Evolutionary conservation across 345 rosid genomes (phyloP), one percentile per base, ranked within the genome.

Genomic region (Diplotaxis tenuifolia): DNA sequence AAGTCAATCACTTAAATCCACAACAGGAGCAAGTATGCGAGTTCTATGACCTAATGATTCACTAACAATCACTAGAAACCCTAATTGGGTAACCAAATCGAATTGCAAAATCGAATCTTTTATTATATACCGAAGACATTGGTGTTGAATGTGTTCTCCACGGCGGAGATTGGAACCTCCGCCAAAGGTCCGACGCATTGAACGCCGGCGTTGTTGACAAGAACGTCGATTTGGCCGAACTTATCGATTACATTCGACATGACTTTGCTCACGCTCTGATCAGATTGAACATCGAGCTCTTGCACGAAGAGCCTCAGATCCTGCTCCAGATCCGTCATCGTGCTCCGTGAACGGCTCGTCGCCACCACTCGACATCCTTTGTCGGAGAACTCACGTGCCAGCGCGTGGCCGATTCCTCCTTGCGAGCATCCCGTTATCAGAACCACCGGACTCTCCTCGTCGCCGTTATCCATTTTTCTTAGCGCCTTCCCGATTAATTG

Each of bases 151-250:
- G 96, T 83, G 15, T 74, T 62, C 60, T 86, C 84, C 82, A 89
- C 18, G 52, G 88, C 79, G 31, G 92, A 75, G 6, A 89, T 34
- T 0, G 98, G 93, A 16, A 89, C 29, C 83, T 93, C 97, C 1
- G 97, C 91, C 4, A 90, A 81, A 68, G 97, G 98, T 27, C 89
- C 98, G 12, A 93, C 86, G 45, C 98, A 93, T 25, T 79, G 97
- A 54, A 91, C 78, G 0, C 96, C 98, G 20, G 98, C 97, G 56
- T 91, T 91, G 64, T 91, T 93, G 36, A 91, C 94, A 70, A 93
- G 82, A n/a, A 93, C 78, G 71, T 91, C 98, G 69, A 93, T 75
- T 47, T 74, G 79, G 0, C 97, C 94, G 18, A 80, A 89, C 78
- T 77, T 86, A 16, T 84, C 89, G 6, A 93, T 50, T 52, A 83